Evolutionary conservation across 306 rosid species (phyloP).

Genomic region (Boehmeria nivea): DNA sequence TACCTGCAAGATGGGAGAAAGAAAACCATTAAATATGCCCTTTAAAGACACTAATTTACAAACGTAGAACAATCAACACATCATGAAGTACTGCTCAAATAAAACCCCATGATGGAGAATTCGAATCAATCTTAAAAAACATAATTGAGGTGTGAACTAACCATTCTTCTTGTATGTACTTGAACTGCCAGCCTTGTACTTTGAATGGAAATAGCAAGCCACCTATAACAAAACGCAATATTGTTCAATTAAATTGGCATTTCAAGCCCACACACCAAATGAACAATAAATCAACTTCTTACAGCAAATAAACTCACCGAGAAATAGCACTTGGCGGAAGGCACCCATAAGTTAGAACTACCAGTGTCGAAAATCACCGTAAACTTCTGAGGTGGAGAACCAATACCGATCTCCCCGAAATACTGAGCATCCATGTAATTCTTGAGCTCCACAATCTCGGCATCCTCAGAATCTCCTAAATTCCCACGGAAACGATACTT

Average conservation of each 20-base stretch:
- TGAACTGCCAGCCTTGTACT: conserved; percentile 42
- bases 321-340: conserved; percentile 70
- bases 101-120: not conserved
- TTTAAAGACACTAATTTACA: too few species aligned
- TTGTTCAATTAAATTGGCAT: not conserved
- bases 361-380: conserved; percentile 82
- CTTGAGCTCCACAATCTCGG: conserved; percentile 56
- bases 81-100: not conserved
- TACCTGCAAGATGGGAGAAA: conserved; percentile 29
- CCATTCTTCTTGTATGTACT: conserved; percentile 50
- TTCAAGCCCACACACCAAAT: conserved; percentile 21
- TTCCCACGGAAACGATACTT: conserved; percentile 28
- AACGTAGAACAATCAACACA: not conserved
- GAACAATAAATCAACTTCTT: too few species aligned
- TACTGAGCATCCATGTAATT: conserved; percentile 92
- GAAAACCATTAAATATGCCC: conserved; percentile 1
- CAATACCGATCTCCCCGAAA: conserved; percentile 83
- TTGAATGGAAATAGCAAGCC: conserved; percentile 50
- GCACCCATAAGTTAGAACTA: conserved; percentile 86
- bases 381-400: conserved; percentile 78
- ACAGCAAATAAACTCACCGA: conserved; percentile 47
- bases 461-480: conserved; percentile 31
- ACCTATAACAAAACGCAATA: conserved; percentile 24
- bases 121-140: not conserved
- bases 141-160: conserved; percentile 5